These are phyloP conservation scores for Erodium moschatum DNA, from an alignment of 441 rosid genomes.

Conservation along the genomic window DNA sequence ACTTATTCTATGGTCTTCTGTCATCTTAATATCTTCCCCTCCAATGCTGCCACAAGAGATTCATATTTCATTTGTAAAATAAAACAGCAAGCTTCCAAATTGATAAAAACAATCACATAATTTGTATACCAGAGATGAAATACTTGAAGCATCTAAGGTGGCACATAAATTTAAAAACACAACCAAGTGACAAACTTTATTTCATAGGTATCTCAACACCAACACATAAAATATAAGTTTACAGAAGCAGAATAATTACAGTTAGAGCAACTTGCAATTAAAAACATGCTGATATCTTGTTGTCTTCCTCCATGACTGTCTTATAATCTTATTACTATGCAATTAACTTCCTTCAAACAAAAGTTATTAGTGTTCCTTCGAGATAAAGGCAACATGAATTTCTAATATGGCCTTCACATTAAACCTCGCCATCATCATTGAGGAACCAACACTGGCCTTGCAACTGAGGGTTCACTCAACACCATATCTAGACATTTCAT, in stretches of 20 bases:
- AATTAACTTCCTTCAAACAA: background rate
- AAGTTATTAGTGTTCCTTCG: background rate
- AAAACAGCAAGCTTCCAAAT: background rate
- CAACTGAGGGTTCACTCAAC: background rate
- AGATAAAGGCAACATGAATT: background rate
- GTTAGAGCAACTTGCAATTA: background rate
- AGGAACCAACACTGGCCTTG: background rate
- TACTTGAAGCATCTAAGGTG: background rate
- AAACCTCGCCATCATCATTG: background rate
- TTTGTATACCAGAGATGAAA: background rate
- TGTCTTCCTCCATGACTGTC: background rate
- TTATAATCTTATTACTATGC: background rate
- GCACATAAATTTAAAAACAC: background rate
- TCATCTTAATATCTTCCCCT: slow-evolving; percentile 67
- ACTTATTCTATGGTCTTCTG: slow-evolving; percentile 78
- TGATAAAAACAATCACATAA: background rate
- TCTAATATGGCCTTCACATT: background rate
- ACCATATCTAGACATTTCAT: background rate
- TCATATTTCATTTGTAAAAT: slow-evolving; percentile 20
- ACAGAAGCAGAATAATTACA: background rate
- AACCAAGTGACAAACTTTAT: background rate
- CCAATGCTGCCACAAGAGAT: slow-evolving; percentile 49
- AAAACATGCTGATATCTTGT: background rate
- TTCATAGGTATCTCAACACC: background rate
- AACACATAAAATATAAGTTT: background rate